phyloP scores from a whole-genome alignment of 306 rosid species.

The Fragaria nilgerrensis region DNA sequence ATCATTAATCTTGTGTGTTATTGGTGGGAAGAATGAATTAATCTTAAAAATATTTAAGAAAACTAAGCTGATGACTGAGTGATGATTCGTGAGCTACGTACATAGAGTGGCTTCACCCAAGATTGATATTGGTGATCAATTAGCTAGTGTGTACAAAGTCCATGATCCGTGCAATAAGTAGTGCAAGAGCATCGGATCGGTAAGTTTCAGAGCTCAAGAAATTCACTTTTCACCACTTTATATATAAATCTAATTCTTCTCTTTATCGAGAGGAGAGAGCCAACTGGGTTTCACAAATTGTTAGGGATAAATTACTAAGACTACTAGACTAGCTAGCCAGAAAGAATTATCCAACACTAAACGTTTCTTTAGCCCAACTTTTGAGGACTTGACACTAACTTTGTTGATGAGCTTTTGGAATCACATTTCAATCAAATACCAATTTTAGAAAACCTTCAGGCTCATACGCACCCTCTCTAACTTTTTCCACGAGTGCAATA shows the following conservation, averaged over 20 bases:
- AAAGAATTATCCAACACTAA: neutral
- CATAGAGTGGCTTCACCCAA: neutral
- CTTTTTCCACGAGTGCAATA: neutral
- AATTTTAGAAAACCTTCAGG: neutral
- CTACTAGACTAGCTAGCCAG: neutral
- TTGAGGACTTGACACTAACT: conserved; percentile 1
- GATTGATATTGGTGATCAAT: conserved; percentile 4
- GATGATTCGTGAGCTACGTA: neutral
- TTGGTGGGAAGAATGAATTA: too few species aligned
- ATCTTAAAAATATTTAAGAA: too few species aligned
- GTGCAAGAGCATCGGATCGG: conserved; percentile 36
- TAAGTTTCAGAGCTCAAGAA: conserved; percentile 33
- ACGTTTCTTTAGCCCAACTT: neutral
- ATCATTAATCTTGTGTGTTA: too few species aligned
- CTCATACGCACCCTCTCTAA: neutral
- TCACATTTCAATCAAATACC: neutral
- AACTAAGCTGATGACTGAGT: too few species aligned
- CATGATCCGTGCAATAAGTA: conserved; percentile 11
- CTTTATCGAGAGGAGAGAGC: conserved; percentile 12
- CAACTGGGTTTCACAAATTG: conserved; percentile 5
- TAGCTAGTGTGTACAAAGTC: conserved; percentile 19
- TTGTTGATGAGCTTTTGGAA: neutral
- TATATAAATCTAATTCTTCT: neutral
- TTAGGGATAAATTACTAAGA: neutral
- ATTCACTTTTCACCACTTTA: conserved; percentile 27